Evolutionary conservation across 805 yeast genomes (phyloP).

Genomic region (Dipodascopsis uninucleata): DNA sequence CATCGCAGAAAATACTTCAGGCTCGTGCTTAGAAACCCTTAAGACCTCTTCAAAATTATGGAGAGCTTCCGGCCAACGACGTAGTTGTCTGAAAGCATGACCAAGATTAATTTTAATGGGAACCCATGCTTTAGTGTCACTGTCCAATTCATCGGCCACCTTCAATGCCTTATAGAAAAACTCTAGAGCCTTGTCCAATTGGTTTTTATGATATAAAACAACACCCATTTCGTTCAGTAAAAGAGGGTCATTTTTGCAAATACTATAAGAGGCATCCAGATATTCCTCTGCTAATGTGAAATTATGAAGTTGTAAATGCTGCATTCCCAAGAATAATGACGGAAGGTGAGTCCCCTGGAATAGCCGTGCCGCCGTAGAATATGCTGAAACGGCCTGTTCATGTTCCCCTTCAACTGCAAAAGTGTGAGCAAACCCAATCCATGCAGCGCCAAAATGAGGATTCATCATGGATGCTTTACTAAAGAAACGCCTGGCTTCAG

Average conservation of each 20-base stretch:
- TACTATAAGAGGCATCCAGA: slow-evolving; percentile 63
- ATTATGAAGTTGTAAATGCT: slow-evolving; percentile 83
- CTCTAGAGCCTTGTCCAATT: slow-evolving; percentile 63
- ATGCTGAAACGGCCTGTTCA: slow-evolving; percentile 96
- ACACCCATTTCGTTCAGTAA: slow-evolving; percentile 91
- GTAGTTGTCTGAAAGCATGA: slow-evolving; percentile 74
- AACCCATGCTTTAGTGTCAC: slow-evolving; percentile 79
- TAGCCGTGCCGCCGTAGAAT: slow-evolving; percentile 88
- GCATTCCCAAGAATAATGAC: slow-evolving; percentile 89
- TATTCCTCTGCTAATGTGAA: slow-evolving; percentile 82
- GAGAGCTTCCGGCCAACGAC: slow-evolving; percentile 61
- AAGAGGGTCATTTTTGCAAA: slow-evolving; percentile 83
- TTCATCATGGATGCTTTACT: slow-evolving; percentile 83
- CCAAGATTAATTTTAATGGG: slow-evolving; percentile 85
- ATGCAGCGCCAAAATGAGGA: slow-evolving; percentile 89
- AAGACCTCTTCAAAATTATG: slow-evolving; percentile 73
- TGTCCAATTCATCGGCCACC: slow-evolving; percentile 63
- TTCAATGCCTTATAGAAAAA: slow-evolving; percentile 67
- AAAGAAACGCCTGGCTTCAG: slow-evolving; percentile 83
- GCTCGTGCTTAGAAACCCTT: slow-evolving; percentile 63
- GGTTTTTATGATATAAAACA: slow-evolving; percentile 71
- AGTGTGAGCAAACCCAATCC: slow-evolving; percentile 98
- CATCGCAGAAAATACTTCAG: slow-evolving; percentile 75
- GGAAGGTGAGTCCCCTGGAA: slow-evolving; percentile 80
- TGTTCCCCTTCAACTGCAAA: slow-evolving; percentile 98